phyloP scores from a whole-genome alignment of 306 rosid species.

The Rosa lucieae region DNA sequence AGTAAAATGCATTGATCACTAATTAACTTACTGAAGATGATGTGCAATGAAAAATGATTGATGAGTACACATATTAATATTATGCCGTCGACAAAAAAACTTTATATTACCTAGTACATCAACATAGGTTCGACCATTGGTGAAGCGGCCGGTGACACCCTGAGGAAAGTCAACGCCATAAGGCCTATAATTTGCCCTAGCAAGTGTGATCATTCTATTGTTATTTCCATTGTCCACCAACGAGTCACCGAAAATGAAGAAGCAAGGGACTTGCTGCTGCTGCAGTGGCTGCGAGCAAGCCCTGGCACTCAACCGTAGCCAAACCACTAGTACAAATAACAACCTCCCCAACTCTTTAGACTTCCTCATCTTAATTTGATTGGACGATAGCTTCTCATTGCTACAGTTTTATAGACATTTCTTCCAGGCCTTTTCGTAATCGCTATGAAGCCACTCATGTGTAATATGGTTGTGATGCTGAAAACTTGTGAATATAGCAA shows the following conservation, averaged over 20 bases:
- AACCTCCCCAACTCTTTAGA: slow-evolving; percentile 21
- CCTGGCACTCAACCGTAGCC: slow-evolving; percentile 38
- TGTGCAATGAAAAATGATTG: not conserved
- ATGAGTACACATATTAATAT: not conserved
- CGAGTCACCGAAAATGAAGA: slow-evolving; percentile 93
- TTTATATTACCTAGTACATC: slow-evolving; percentile 72
- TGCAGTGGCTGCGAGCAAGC: slow-evolving; percentile 43
- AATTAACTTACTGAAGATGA: not conserved
- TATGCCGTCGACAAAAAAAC: too few relatives aligned
- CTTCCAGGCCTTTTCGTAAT: not conserved
- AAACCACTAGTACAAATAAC: slow-evolving; percentile 18
- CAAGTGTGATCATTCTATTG: slow-evolving; percentile 57
- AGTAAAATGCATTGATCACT: not conserved
- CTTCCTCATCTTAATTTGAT: slow-evolving; percentile 18
- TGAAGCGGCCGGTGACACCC: slow-evolving; percentile 88
- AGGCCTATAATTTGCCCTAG: slow-evolving; percentile 91
- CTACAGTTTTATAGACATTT: slow-evolving; percentile 16
- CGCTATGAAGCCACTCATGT: slow-evolving; percentile 8
- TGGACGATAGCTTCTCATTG: not conserved
- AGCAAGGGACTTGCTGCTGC: slow-evolving; percentile 67
- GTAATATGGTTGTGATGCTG: slow-evolving; percentile 7
- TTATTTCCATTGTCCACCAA: slow-evolving; percentile 95
- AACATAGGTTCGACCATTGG: slow-evolving; percentile 87
- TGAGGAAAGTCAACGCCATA: slow-evolving; percentile 82
- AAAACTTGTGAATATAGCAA: not conserved